Evolutionary conservation across 2,329 filamentous ascomycete genomes (phyloP).

Genomic region (Hirsutella minnesotensis): DNA sequence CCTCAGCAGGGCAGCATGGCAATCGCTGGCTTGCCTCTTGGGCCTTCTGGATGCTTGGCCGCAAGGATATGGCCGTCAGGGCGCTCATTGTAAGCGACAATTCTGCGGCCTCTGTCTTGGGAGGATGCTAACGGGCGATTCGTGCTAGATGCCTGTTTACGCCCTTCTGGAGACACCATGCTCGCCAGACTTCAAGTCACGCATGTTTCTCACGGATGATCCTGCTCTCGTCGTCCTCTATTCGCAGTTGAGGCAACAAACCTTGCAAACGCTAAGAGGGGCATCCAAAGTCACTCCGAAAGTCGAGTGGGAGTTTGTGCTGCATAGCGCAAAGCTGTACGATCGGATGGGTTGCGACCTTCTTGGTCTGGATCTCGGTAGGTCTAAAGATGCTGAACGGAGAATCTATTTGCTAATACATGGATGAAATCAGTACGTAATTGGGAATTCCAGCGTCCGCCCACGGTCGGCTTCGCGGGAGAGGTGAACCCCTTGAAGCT

Average conservation of each 20-base stretch:
- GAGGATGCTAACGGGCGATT: constrained; percentile 1
- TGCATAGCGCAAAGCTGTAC: constrained; percentile 75
- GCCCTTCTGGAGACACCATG: constrained; percentile 58
- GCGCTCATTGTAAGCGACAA: constrained; percentile 57
- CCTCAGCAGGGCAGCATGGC: constrained; percentile 64
- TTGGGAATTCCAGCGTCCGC: constrained; percentile 64
- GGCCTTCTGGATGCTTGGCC: constrained; percentile 85
- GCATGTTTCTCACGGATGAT: constrained; percentile 79
- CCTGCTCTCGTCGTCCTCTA: constrained; percentile 83
- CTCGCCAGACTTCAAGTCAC: constrained; percentile 59
- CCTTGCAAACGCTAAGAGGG: constrained; percentile 73
- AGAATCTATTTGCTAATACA: background rate
- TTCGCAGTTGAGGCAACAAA: constrained; percentile 69
- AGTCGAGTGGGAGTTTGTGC: constrained; percentile 79
- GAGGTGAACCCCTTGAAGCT: constrained; percentile 55
- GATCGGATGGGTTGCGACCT: constrained; percentile 90
- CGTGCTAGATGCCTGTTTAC: constrained; percentile 60
- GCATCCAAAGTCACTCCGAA: constrained; percentile 67
- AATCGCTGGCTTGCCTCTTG: constrained; percentile 92
- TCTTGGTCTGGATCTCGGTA: constrained; percentile 73
- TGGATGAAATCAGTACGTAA: constrained; percentile 47
- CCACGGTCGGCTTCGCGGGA: constrained; percentile 24
- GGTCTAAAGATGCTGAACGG: constrained; percentile 8
- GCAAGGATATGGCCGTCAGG: constrained; percentile 73
- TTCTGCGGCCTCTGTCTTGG: too few species aligned